Conservation (phyloP, 345 rosid genomes). For the Clausena lansium region DNA sequence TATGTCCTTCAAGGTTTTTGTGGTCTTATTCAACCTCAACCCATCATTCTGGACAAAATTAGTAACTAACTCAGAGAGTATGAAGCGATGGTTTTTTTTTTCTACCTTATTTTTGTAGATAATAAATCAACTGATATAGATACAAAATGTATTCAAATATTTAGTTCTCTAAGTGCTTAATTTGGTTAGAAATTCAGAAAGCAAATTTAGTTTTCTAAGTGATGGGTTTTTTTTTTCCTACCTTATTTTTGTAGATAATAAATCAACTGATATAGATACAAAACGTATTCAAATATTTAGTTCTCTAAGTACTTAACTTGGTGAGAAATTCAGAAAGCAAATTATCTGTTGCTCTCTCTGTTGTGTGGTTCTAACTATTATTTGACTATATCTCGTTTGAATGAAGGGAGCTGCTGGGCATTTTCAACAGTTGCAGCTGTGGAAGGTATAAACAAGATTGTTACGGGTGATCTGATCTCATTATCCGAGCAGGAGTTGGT, state of each 20-base stretch:
- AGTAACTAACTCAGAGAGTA: background rate
- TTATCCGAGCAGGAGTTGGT: conserved; percentile 94
- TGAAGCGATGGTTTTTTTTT: background rate
- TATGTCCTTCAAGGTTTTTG: too few relatives aligned
- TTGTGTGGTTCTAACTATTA: background rate
- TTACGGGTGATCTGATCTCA: conserved; percentile 66
- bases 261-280: background rate
- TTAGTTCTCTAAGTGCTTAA: background rate
- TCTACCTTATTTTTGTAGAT: background rate
- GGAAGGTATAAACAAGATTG: conserved; percentile 89
- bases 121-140: background rate
- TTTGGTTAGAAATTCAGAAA: background rate
- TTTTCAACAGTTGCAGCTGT: conserved; percentile 86
- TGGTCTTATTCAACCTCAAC: background rate
- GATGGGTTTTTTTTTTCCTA: background rate
- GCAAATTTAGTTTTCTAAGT: too few relatives aligned
- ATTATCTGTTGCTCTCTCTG: background rate
- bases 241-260: background rate
- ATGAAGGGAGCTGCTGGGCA: conserved; percentile 97
- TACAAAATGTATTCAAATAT: background rate
- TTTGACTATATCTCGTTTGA: background rate
- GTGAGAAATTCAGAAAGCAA: background rate
- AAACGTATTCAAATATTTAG: background rate
- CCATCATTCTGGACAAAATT: background rate
- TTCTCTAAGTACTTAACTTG: background rate